Base-by-base conservation (phyloP, 1,284 basidiomycete genomes). In the Leccinum huronense region DNA sequence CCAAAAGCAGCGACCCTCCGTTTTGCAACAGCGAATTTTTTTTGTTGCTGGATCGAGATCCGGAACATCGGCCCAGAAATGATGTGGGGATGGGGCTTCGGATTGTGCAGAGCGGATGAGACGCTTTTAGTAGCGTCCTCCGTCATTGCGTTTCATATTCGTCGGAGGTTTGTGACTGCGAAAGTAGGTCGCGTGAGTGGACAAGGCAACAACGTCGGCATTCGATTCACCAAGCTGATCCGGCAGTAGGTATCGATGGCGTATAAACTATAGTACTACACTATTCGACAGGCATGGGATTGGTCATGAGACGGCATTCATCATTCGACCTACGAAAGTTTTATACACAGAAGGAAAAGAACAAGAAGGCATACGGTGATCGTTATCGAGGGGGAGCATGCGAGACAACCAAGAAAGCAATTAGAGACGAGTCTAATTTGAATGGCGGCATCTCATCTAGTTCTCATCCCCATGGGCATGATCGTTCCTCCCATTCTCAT, bases 201-300 rank as follows among this genome's bases (percentile, higher is more conserved):
- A 58, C 31, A 62, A 60, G 72, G 74, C 63, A 74, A 65, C 70
- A 67, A 65, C 54, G 63, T 70, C 73, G 69, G 65, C 48, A 68
- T 68, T 69, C 61, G 58, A 64, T 62, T 59, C 65, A 65, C 63
- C 62, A 59, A 63, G 58, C 65, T 66, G 63, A 53, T 36, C 67
- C 66, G 61, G 72, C 64, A 67, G 64, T 62, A 74, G 71, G 72
- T 77, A 76, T 77, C 70, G 63, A 76, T 68, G 73, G 61, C 62
- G 51, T 66, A 71, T 65, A 64, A 61, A 51, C 64, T 66, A 71
- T 65, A 65, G 60, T 58, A 71, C 60, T 76, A 74, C 75, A 76
- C 54, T 75, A 73, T 71, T 76, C 69, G 67, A 66, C 69, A 64
- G 60, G 65, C 69, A 69, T 66, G 64, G 59, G 59, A 60, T 65